Conservation (phyloP, 208 protist genomes). For the Trypanosoma caninum region DNA sequence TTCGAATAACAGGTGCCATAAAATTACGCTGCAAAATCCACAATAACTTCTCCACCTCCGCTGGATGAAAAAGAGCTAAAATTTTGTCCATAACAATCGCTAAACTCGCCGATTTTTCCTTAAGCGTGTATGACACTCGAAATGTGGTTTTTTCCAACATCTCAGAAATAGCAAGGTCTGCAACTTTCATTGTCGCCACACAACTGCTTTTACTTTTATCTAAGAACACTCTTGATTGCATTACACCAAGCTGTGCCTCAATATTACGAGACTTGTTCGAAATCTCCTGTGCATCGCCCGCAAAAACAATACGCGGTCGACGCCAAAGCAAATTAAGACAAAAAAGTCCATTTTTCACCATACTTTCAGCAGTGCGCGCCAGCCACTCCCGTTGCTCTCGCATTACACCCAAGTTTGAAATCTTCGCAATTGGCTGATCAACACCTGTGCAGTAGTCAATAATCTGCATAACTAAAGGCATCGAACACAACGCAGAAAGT, state of each 20-base stretch:
- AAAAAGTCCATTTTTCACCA: constrained; percentile 45
- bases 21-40: constrained; percentile 63
- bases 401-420: constrained; percentile 78
- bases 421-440: constrained; percentile 68
- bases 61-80: constrained; percentile 46
- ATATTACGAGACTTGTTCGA: constrained; percentile 40
- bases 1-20: constrained; percentile 31
- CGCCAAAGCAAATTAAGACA: constrained; percentile 67
- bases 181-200: constrained; percentile 37
- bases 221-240: constrained; percentile 49
- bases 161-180: constrained; percentile 66
- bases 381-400: constrained; percentile 70
- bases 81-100: constrained; percentile 52
- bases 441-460: constrained; percentile 72
- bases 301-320: constrained; percentile 67
- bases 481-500: constrained; percentile 50
- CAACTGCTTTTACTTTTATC: constrained; percentile 35
- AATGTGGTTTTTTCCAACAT: constrained; percentile 59
- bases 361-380: constrained; percentile 43
- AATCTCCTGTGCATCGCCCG: constrained; percentile 52
- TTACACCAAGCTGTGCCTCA: constrained; percentile 66
- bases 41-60: constrained; percentile 61
- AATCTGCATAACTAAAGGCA: constrained; percentile 63
- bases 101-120: constrained; percentile 23
- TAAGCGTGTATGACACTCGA: constrained; percentile 33